A percentile compares a stretch with the other conserved stretches of the same genome.
These are phyloP conservation scores for Apiotrichum gamsii DNA, from an alignment of 1,284 basidiomycete species.

Conservation along the genomic window DNA sequence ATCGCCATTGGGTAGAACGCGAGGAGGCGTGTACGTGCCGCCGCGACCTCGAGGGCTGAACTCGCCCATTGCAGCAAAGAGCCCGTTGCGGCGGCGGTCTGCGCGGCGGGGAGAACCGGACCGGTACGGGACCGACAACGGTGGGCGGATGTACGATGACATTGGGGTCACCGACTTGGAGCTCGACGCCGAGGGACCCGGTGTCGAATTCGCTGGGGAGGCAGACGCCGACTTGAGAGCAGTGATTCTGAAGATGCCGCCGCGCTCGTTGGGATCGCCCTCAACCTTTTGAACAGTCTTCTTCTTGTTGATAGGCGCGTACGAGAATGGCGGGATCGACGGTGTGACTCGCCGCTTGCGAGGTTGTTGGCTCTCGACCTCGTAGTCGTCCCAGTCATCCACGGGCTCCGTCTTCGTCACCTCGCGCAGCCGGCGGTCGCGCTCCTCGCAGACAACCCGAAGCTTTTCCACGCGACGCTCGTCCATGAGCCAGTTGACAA, in stretches of 20 bases:
- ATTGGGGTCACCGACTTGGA: constrained; percentile 8
- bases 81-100: constrained; percentile 26
- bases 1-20: constrained; percentile 38
- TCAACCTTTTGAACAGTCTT: constrained; percentile 14
- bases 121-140: constrained; percentile 25
- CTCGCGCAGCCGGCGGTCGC: constrained; percentile 27
- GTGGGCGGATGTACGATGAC: constrained; percentile 34
- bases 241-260: constrained; percentile 19
- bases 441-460: constrained; percentile 31
- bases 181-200: constrained; percentile 7
- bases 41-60: constrained; percentile 31
- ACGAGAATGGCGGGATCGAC: constrained; percentile 7
- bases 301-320: neutral
- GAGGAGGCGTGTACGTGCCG: constrained; percentile 35
- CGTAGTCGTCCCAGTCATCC: neutral
- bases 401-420: constrained; percentile 15
- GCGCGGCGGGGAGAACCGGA: constrained; percentile 33
- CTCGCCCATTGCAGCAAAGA: constrained; percentile 28
- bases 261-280: constrained; percentile 13
- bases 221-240: neutral
- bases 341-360: constrained; percentile 11
- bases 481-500: constrained; percentile 45
- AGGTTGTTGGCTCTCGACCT: neutral
- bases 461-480: constrained; percentile 42
- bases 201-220: neutral